Evolutionary conservation across 2,329 filamentous ascomycete genomes (phyloP).

Genomic region (Orbilia brochopaga): DNA sequence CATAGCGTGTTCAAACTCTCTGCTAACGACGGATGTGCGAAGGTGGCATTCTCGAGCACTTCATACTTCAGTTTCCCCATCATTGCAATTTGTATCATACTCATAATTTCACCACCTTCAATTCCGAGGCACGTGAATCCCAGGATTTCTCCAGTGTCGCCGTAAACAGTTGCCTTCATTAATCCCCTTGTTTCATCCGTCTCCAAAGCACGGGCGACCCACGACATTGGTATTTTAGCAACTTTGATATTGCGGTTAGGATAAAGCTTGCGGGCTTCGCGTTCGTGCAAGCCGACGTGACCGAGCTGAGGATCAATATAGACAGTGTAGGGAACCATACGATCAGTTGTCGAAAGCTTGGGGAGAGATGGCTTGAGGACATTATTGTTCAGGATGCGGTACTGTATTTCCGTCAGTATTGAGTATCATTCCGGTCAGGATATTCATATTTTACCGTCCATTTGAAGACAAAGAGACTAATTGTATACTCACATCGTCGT

Average conservation of each 20-base stretch:
- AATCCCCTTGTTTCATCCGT: conserved; percentile 63
- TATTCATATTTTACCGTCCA: too few species aligned
- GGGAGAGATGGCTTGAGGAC: conserved; percentile 56
- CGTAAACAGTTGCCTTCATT: conserved; percentile 64
- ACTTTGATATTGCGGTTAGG: conserved; percentile 58
- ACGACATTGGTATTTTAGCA: conserved; percentile 63
- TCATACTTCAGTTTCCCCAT: conserved; percentile 61
- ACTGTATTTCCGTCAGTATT: conserved; percentile 52
- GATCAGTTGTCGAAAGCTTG: conserved; percentile 56
- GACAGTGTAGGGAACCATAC: conserved; percentile 61
- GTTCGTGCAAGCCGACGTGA: conserved; percentile 62
- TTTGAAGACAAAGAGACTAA: too few species aligned
- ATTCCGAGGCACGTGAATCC: conserved; percentile 64
- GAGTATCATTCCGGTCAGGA: not conserved
- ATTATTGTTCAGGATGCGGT: conserved; percentile 62
- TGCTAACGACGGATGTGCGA: conserved; percentile 63
- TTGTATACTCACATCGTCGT: conserved; percentile 60
- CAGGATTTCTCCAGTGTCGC: conserved; percentile 62
- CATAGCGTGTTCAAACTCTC: conserved; percentile 64
- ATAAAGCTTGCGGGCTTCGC: conserved; percentile 56
- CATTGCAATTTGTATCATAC: conserved; percentile 64
- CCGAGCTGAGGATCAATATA: conserved; percentile 65
- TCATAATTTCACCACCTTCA: conserved; percentile 65
- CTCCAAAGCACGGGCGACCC: conserved; percentile 63
- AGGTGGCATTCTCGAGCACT: conserved; percentile 61